These are phyloP conservation scores for Scenedesmus sp. DNA, from an alignment of 163 green algal species.

Conservation along the genomic window DNA sequence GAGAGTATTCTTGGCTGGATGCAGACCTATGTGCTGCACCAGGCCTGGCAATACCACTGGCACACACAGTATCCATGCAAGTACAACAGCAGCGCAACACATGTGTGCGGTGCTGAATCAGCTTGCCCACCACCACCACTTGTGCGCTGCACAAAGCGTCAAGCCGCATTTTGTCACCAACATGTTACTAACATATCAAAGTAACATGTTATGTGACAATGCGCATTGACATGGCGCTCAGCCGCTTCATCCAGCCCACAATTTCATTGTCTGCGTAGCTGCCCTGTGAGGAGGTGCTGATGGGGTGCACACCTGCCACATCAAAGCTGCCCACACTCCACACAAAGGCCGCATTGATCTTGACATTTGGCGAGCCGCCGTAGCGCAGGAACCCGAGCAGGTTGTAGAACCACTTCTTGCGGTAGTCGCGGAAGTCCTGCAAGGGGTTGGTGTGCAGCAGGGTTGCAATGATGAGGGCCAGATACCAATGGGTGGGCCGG, in stretches of 20 bases:
- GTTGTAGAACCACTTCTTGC: slow-evolving; percentile 42
- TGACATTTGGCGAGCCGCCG: slow-evolving; percentile 17
- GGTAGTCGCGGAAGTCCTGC: slow-evolving; percentile 39
- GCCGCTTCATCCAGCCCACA: slow-evolving; percentile 40
- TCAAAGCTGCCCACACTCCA: slow-evolving; percentile 54
- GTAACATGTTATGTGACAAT: not conserved
- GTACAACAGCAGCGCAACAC: too few species aligned
- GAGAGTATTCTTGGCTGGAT: too few species aligned
- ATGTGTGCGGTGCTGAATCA: too few species aligned
- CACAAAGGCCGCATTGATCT: slow-evolving; percentile 45
- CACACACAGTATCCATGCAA: too few species aligned
- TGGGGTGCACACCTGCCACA: slow-evolving; percentile 46
- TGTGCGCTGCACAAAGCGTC: too few species aligned
- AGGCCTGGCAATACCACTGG: too few species aligned
- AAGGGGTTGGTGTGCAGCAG: not conserved
- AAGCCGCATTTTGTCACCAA: too few species aligned
- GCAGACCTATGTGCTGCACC: too few species aligned
- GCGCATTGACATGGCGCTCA: not conserved
- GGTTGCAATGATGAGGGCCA: too few species aligned
- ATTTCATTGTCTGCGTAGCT: slow-evolving; percentile 49
- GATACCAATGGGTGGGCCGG: too few species aligned
- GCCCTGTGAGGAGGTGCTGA: slow-evolving; percentile 23
- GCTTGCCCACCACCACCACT: too few species aligned
- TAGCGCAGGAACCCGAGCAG: slow-evolving; percentile 36
- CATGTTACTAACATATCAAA: not conserved